Base-by-base conservation (phyloP, 345 rosid genomes). In the Corymbia maculata region DNA sequence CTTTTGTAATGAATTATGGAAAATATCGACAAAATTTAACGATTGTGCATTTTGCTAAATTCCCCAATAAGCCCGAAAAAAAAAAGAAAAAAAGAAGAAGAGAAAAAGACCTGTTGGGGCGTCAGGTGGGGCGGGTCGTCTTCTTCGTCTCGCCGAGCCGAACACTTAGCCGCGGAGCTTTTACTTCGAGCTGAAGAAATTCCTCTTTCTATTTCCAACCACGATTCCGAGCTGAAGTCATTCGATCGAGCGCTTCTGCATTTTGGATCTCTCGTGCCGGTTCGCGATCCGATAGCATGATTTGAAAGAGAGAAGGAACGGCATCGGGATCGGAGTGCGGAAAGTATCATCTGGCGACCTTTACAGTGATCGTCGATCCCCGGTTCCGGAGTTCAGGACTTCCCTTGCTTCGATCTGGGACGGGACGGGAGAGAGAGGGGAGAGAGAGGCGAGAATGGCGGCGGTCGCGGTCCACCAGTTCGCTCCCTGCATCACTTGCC, bases 401-500 rank as follows among this genome's bases (percentile, higher is more conserved):
- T n/a, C 42, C 42, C 26, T 55, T 22, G 55, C 45, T 85, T 52
- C 7, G 49, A 51, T 85, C 87, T 36, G 47, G 17, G 66, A 36
- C 42, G 42, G 42, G 42, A 36, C 42, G 42, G 42, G 42, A 36
- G 42, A 36, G 42, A 36, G 42, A 36, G 42, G 42, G 42, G 80
- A 19, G 82, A 75, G 82, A 42, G 84, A 42, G 84, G 87, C 57
- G 50, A 88, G 88, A 86, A 98, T 97, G 99, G 97, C 98, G 70
- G 93, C 93, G 80, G 89, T 94, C 57, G 92, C 95, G 57, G 96
- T 95, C 91, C 97, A 97, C 86, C 97, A 95, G 90, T 93, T 97
- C 85, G 96, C 99, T n/a, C 95, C 93, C 87, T 95, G 94, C 94
- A 94, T 98, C 92, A 96, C 98, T 89, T 97, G 98, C 92, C 99